Base-by-base conservation (phyloP, 1,139 yeast genomes). In the Chernovozyma aurita region DNA sequence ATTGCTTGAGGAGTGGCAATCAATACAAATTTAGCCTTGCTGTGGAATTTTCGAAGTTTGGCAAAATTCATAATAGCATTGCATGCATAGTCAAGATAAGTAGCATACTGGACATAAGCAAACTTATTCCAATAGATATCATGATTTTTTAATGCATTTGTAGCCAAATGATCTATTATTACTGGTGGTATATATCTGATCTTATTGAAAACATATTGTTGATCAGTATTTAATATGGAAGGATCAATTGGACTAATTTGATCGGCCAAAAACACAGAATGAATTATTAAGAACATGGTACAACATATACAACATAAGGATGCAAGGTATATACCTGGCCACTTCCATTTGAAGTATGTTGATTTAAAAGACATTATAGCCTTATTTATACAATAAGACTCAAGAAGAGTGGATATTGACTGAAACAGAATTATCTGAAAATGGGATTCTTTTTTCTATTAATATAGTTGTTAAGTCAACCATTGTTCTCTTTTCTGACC, bases 51-150 rank as follows among this genome's bases (percentile, higher is more conserved):
- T 18, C 54, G 34, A 24, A 65, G 44, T 3, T 49, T 46, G 5
- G 52, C 44, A 38, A 61, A 59, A 41, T 64, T 65, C 28, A 57
- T 44, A 17, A 64, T 39, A 4, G 69, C 69, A 31, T 62, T 44
- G 32, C 60, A 54, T 31, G 63, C 47, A 41, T 65, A 63, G 29
- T 54, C 59, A 30, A 52, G 45, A 32, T 50, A 49, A 9, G 71
- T 65, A 26, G 70, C 65, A 47, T 64, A 65, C 42, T 64, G 71
- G 31, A 61, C 52, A 39, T 65, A 65, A 3, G 65, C 66, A 32
- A 35, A 46, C 22, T 45, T 52, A n/a, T 14, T 5, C 38, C 38
- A 36, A 13, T 26, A 14, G 6, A 7, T 11, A 16, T 26, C 18
- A 6, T 13, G 6, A 14, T 6, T 16, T 26, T 26, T 28, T 8